A percentile compares a stretch with the other conserved stretches of the same genome.
These are phyloP conservation scores for Pseudocercospora macadamiae DNA, from an alignment of 2,329 filamentous ascomycete species.

Conservation along the genomic window DNA sequence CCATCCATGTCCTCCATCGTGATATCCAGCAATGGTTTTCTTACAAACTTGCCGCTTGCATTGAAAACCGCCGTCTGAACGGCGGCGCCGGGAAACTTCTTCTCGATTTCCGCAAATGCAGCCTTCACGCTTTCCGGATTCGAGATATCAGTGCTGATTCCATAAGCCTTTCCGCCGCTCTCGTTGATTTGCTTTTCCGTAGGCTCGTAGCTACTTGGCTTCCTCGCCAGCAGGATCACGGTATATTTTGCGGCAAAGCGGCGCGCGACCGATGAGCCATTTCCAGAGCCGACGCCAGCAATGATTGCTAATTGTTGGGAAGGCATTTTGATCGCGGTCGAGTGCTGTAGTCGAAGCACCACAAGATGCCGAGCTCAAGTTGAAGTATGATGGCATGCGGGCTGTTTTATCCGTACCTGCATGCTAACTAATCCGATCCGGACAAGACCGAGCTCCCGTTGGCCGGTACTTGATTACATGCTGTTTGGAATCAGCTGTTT, in stretches of 20 bases:
- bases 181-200: constrained; percentile 69
- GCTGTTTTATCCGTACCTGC: constrained; percentile 2
- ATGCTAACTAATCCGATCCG: background rate
- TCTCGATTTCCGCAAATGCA: constrained; percentile 64
- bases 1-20: constrained; percentile 58
- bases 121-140: constrained; percentile 56
- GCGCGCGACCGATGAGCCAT: constrained; percentile 62
- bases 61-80: constrained; percentile 69
- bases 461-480: background rate
- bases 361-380: background rate
- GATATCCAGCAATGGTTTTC: constrained; percentile 63
- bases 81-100: constrained; percentile 55
- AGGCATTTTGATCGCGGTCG: constrained; percentile 33
- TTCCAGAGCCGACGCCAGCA: constrained; percentile 71
- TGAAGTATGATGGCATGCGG: constrained; percentile 5
- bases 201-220: constrained; percentile 63
- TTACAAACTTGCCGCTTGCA: constrained; percentile 58
- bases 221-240: constrained; percentile 72
- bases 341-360: background rate
- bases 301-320: constrained; percentile 67
- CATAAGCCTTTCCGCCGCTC: constrained; percentile 67
- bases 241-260: constrained; percentile 66
- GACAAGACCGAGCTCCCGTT: background rate
- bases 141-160: constrained; percentile 67
- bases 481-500: background rate